Percentiles rank a stretch among this genome's conserved stretches.
These are phyloP conservation scores for Cercospora sp. DNA, from an alignment of 2,329 filamentous ascomycete genomes.

Conservation along the genomic window DNA sequence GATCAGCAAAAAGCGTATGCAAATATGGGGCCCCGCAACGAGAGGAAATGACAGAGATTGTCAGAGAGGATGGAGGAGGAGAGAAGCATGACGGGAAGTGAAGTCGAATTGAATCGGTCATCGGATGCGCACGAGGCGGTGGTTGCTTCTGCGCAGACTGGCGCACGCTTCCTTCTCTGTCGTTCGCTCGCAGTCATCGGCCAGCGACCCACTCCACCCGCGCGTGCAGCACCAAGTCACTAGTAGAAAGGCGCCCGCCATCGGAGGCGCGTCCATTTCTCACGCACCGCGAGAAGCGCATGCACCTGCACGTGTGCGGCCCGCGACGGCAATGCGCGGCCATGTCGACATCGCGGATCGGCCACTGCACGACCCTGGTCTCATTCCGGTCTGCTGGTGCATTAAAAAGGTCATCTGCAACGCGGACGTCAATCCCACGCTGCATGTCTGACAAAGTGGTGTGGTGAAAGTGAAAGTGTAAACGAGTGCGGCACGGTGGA, in stretches of 20 bases:
- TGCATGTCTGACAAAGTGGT: neutral
- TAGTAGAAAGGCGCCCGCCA: neutral
- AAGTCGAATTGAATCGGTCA: neutral
- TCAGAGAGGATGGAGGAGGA: neutral
- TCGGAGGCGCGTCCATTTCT: neutral
- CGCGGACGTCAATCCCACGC: neutral
- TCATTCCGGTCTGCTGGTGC: neutral
- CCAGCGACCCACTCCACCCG: neutral
- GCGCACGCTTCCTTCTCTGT: neutral
- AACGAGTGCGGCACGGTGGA: neutral
- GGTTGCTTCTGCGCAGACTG: neutral
- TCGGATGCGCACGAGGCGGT: neutral
- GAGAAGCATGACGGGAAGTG: neutral
- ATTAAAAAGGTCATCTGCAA: neutral
- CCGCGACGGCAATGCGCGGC: neutral
- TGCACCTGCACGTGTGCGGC: neutral
- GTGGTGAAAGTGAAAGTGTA: neutral
- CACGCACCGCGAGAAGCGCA: neutral
- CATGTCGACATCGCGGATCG: neutral
- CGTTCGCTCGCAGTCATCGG: neutral
- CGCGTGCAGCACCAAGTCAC: neutral
- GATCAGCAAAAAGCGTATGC: neutral
- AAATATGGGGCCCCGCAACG: neutral
- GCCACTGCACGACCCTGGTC: neutral
- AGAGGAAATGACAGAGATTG: neutral